phyloP scores from a whole-genome alignment of 2,329 filamentous ascomycete genomes.

The Arachnomyces sp. region DNA sequence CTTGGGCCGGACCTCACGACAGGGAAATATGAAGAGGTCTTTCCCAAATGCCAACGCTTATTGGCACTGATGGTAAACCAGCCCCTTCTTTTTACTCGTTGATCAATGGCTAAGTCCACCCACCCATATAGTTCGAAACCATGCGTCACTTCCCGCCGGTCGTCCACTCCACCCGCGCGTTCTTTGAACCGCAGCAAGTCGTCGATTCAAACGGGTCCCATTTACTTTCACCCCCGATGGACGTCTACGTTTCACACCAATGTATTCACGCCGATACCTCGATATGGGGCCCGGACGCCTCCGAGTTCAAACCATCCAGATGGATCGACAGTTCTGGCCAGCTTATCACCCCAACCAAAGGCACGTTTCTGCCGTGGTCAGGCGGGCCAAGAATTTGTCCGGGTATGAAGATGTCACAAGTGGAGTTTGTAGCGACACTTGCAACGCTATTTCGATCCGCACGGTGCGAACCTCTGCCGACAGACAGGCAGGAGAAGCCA shows the following conservation, averaged over 20 bases:
- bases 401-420: conserved; percentile 49
- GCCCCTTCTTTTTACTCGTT: background rate
- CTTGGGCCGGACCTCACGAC: conserved; percentile 21
- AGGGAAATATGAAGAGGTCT: conserved; percentile 37
- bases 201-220: conserved; percentile 19
- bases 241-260: conserved; percentile 29
- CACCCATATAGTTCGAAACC: conserved; percentile 29
- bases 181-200: conserved; percentile 23
- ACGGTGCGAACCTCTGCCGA: conserved; percentile 15
- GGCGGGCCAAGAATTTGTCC: conserved; percentile 45
- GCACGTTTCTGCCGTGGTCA: conserved; percentile 43
- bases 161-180: conserved; percentile 30
- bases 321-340: conserved; percentile 28
- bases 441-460: conserved; percentile 31
- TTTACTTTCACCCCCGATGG: conserved; percentile 25
- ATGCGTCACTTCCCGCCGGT: conserved; percentile 37
- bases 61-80: conserved; percentile 44
- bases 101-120: background rate
- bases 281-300: conserved; percentile 28
- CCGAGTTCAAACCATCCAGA: conserved; percentile 31
- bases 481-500: conserved; percentile 13
- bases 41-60: conserved; percentile 37
- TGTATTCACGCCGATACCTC: conserved; percentile 20
- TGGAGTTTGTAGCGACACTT: conserved; percentile 46
- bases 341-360: conserved; percentile 31